Evolutionary conservation across 1,284 basidiomycete species (phyloP), one percentile per base, ranked within the genome.

Genomic region (Apiotrichum porosum): DNA sequence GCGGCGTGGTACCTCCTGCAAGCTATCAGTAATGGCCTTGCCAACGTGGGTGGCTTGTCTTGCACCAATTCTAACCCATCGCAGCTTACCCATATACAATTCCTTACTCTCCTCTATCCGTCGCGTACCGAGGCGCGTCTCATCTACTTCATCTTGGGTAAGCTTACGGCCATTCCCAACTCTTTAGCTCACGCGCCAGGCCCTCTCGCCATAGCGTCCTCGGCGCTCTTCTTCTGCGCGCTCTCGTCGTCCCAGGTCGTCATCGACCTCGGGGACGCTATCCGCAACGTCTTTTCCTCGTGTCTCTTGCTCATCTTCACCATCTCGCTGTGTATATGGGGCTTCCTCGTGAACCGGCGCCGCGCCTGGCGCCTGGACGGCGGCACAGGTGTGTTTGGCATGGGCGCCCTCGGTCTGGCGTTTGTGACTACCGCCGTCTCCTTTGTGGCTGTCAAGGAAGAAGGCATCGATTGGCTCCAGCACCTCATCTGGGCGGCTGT

Each of bases 81-180:
- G 6, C 66, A 95, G 88, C 85, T 91, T 51, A 95, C 94, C 0
- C 93, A 98, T 73, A 97, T 99, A 46, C 95, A 98, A 70, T 97
- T 97, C 73, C 78, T 99, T 47, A 95, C 94, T 3, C 80, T 98
- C 6, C 80, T 99, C 17, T 99, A 90, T 68, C 94, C 94, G 1
- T 97, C 95, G 5, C 77, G 80, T n/a, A 81, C 94, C 31, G 95
- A 98, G 74, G 84, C 83, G 4, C 79, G 85, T 19, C 81, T 99
- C 41, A 94, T 99, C 51, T 85, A 92, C 62, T 78, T 83, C 56
- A 79, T 95, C 31, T 81, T 97, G 12, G 89, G 88, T 79, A 61
- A 56, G 71, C 59, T 55, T 0, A 31, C 6, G n/a, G 28, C 18
- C 3, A 12, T 24, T 10, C 31, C 4, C 17, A 19, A 5, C 24